Evolutionary conservation across 1,284 basidiomycete species (phyloP).

Genomic region (Farysia itapuensis): DNA sequence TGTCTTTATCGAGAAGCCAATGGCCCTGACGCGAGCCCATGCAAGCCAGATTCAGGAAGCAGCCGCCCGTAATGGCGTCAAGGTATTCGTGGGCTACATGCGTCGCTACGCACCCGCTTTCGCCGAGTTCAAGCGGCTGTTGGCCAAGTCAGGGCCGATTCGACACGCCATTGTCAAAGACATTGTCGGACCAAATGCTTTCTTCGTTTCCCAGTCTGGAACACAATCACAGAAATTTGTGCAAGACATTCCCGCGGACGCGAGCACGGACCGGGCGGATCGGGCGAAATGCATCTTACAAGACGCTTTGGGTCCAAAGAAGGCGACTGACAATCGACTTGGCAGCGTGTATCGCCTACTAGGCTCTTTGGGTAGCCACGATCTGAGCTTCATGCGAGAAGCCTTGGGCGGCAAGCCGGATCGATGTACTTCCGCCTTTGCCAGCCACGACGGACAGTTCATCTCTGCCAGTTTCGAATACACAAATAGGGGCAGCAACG

Average conservation of each 20-base stretch:
- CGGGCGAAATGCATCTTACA: slow-evolving; percentile 16
- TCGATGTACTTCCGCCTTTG: slow-evolving; percentile 21
- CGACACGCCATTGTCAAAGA: slow-evolving; percentile 61
- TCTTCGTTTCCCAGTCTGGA: slow-evolving; percentile 60
- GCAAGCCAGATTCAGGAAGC: slow-evolving; percentile 24
- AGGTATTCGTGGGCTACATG: slow-evolving; percentile 62
- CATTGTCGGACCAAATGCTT: slow-evolving; percentile 61
- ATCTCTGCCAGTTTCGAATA: slow-evolving; percentile 38
- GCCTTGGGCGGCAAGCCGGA: slow-evolving; percentile 33
- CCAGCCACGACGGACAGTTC: slow-evolving; percentile 36
- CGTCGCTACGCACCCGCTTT: slow-evolving; percentile 61
- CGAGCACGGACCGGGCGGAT: slow-evolving; percentile 7
- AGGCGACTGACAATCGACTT: slow-evolving; percentile 42
- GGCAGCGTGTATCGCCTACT: slow-evolving; percentile 56
- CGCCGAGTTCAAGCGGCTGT: slow-evolving; percentile 56
- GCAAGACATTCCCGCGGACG: slow-evolving; percentile 42
- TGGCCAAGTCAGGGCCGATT: slow-evolving; percentile 54
- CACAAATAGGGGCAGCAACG: slow-evolving; percentile 6
- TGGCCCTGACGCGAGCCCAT: slow-evolving; percentile 37
- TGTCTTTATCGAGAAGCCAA: slow-evolving; percentile 49
- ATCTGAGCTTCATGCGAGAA: slow-evolving; percentile 62
- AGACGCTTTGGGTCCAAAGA: slow-evolving; percentile 39
- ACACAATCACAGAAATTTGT: slow-evolving; percentile 54
- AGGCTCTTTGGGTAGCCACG: slow-evolving; percentile 60
- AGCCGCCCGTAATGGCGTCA: slow-evolving; percentile 13